These are phyloP conservation scores for Ganoderma meredithae DNA, from an alignment of 1,284 basidiomycete genomes.

Conservation along the genomic window DNA sequence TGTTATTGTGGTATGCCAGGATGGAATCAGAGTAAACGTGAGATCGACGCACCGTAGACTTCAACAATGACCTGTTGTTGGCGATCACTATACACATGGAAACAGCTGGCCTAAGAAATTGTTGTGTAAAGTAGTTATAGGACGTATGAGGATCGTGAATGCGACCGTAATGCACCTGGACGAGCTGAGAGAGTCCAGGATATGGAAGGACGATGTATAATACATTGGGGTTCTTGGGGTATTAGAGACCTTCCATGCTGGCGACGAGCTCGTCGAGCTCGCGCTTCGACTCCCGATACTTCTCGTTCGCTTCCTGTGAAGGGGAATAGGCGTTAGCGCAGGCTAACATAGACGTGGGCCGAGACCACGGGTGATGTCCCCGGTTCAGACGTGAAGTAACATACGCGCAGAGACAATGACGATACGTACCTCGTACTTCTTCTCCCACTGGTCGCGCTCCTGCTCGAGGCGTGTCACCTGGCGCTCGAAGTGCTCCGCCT, in stretches of 20 bases:
- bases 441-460: constrained; percentile 94
- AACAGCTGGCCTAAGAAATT: constrained; percentile 23
- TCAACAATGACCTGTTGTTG: constrained; percentile 18
- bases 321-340: neutral
- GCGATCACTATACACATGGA: constrained; percentile 31
- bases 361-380: constrained; percentile 1
- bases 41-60: neutral
- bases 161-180: constrained; percentile 20
- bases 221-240: constrained; percentile 27
- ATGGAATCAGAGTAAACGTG: neutral
- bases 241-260: constrained; percentile 84
- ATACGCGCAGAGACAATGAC: neutral
- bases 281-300: constrained; percentile 80
- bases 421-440: constrained; percentile 87
- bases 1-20: neutral
- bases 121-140: constrained; percentile 29
- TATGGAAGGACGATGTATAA: constrained; percentile 24
- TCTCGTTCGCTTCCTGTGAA: constrained; percentile 74
- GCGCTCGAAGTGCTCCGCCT: constrained; percentile 98
- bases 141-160: constrained; percentile 28
- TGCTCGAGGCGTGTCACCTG: constrained; percentile 89
- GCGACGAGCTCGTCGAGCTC: constrained; percentile 90
- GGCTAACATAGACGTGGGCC: neutral
- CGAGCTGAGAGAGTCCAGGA: constrained; percentile 13
- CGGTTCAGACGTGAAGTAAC: neutral